These are phyloP conservation scores for Kernera saxatilis DNA, from an alignment of 345 rosid genomes.

Conservation along the genomic window DNA sequence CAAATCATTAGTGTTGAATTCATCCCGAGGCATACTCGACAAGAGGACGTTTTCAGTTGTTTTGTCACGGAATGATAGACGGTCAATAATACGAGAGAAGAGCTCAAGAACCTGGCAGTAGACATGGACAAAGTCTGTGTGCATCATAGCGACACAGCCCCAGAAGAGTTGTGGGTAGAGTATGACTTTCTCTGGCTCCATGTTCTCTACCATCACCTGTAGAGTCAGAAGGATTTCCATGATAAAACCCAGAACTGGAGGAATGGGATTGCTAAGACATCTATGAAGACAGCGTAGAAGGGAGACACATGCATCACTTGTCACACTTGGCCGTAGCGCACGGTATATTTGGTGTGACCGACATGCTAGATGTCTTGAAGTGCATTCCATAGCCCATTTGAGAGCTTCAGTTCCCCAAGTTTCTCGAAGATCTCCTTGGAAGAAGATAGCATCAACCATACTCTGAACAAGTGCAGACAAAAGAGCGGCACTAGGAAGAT, in stretches of 20 bases:
- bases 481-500: slow-evolving; percentile 95
- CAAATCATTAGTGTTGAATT: slow-evolving; percentile 44
- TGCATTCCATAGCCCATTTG: slow-evolving; percentile 99
- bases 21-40: slow-evolving; percentile 98
- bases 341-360: slow-evolving; percentile 99
- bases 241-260: slow-evolving; percentile 90
- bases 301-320: slow-evolving; percentile 85
- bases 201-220: slow-evolving; percentile 99
- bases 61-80: slow-evolving; percentile 81
- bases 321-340: slow-evolving; percentile 87
- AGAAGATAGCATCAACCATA: slow-evolving; percentile 99
- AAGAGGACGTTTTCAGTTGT: slow-evolving; percentile 95
- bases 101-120: slow-evolving; percentile 99
- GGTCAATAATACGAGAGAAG: slow-evolving; percentile 81
- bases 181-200: slow-evolving; percentile 98
- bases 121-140: slow-evolving; percentile 94
- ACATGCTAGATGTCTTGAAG: slow-evolving; percentile 98
- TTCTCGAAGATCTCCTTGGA: slow-evolving; percentile 99
- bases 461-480: slow-evolving; percentile 96
- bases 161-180: slow-evolving; percentile 96
- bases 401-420: slow-evolving; percentile 98
- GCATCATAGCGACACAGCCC: slow-evolving; percentile 99
- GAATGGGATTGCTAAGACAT: slow-evolving; percentile 92
- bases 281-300: slow-evolving; percentile 96
- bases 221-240: slow-evolving; percentile 93